phyloP scores from a whole-genome alignment of 345 rosid genomes.

The Sonneratia alba region DNA sequence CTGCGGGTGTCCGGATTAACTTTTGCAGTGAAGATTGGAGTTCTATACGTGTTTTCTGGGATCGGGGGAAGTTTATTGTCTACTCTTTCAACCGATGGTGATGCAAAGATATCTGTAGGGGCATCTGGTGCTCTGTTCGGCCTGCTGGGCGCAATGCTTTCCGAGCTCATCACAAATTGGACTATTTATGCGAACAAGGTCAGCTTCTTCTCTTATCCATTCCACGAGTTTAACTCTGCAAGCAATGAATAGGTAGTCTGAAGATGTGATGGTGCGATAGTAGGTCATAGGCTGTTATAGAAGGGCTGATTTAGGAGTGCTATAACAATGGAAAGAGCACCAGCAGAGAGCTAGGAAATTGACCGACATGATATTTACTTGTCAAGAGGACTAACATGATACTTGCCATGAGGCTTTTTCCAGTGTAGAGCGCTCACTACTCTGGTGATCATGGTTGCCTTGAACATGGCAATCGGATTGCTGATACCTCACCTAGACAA shows the following conservation, averaged over 20 bases:
- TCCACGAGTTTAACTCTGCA: no score
- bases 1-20: background rate
- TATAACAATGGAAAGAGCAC: no score
- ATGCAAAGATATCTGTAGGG: slow-evolving; percentile 56
- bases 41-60: slow-evolving; percentile 61
- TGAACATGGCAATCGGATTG: slow-evolving; percentile 65
- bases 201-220: background rate
- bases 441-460: slow-evolving; percentile 44
- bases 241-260: no score
- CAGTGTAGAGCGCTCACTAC: slow-evolving; percentile 67
- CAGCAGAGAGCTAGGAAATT: background rate
- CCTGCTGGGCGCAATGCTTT: slow-evolving; percentile 91
- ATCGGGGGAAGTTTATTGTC: slow-evolving; percentile 83
- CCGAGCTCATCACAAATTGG: slow-evolving; percentile 94
- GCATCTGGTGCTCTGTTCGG: slow-evolving; percentile 97
- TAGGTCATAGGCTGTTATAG: no score
- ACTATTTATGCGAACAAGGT: slow-evolving; percentile 81
- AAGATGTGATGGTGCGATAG: no score
- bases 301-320: no score
- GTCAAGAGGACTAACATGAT: background rate
- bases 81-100: slow-evolving; percentile 20
- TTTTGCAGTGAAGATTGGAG: slow-evolving; percentile 66
- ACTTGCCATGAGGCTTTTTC: background rate
- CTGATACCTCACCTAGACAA: slow-evolving; percentile 72
- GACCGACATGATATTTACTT: no score